Base-by-base conservation (phyloP, 768 basidiomycete species). In the Suillus tomentosus region DNA sequence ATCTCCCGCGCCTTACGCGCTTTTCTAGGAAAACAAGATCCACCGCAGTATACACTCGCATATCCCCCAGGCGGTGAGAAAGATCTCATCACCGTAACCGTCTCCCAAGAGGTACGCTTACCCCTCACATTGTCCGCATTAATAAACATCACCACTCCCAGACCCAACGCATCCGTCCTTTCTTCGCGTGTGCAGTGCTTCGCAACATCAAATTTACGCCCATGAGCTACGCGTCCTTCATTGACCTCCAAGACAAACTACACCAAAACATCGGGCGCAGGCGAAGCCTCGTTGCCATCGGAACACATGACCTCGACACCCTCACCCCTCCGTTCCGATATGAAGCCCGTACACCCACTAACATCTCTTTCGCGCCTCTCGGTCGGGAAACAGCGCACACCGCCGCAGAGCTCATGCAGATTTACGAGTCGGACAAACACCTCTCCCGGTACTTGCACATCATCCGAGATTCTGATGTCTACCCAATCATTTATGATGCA, bases 171-270 rank as follows among this genome's bases (percentile, higher is more conserved):
- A 86, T 99, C 68, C 87, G 97, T 68, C 96, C 96, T 0, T 89
- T 87, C 78, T 95, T 98, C 71, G 95, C 94, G 6, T 90, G 90
- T 62, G 96, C 95, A 11, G 81, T 99, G 63, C 83, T 99, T 55
- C 92, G 97, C 67, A 91, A 96, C 71, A 79, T 98, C 72, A 88
- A 87, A 69, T 96, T 99, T 80, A 94, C 92, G 36, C 87, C 87
- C 50, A 83, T 85, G 60, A 95, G 93, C 45, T 99, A 99, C 74
- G 92, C 91, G 31, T 95, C 94, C 66, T 99, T 99, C 85, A 96
- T 99, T 70, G 97, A 99, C 73, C 80, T 99, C n/a, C 97, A 99
- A 79, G 97, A 99, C 74, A 99, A 99, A 77, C 83, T 99, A 58
- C 97, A 99, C 74, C 92, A 96, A 72, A 99, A 99, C 76, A 85